Conservation (phyloP, 345 rosid genomes). For the Brassica rapa region DNA sequence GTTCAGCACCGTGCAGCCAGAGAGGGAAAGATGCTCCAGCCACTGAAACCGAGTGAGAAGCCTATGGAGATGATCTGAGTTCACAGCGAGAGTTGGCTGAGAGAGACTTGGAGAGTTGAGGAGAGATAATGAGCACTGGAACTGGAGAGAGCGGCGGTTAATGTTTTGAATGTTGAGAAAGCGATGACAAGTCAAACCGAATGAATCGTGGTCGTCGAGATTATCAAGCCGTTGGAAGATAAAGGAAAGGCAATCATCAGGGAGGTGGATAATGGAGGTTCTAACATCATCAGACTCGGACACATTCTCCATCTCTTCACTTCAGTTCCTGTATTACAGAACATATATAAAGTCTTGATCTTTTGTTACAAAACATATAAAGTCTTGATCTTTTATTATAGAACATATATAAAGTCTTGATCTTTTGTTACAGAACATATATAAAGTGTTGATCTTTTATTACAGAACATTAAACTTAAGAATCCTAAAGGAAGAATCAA, state of each 20-base stretch:
- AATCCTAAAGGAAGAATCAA: conserved; percentile 59
- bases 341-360: too few relatives aligned
- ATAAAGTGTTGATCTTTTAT: conserved; percentile 1
- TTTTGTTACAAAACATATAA: too few relatives aligned
- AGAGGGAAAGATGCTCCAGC: conserved; percentile 57
- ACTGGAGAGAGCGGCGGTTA: conserved; percentile 53
- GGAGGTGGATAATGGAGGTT: conserved; percentile 56
- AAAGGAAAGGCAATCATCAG: conserved; percentile 72
- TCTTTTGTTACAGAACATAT: not conserved
- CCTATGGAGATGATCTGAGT: conserved; percentile 51
- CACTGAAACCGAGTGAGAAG: conserved; percentile 68
- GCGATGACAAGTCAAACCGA: conserved; percentile 69
- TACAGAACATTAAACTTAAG: conserved; percentile 28
- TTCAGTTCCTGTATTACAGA: not conserved
- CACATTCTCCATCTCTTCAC: conserved; percentile 49
- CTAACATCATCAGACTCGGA: conserved; percentile 25
- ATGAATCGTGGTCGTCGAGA: conserved; percentile 60
- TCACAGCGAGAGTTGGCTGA: conserved; percentile 38
- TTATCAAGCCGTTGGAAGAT: conserved; percentile 56
- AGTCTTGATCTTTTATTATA: not conserved
- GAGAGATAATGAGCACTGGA: conserved; percentile 53
- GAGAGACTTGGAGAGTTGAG: conserved; percentile 41
- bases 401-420: not conserved
- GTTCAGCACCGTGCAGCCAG: conserved; percentile 61
- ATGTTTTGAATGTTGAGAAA: conserved; percentile 70